These are phyloP conservation scores for Kondoa subrosea DNA, from an alignment of 768 basidiomycete genomes.

Conservation along the genomic window DNA sequence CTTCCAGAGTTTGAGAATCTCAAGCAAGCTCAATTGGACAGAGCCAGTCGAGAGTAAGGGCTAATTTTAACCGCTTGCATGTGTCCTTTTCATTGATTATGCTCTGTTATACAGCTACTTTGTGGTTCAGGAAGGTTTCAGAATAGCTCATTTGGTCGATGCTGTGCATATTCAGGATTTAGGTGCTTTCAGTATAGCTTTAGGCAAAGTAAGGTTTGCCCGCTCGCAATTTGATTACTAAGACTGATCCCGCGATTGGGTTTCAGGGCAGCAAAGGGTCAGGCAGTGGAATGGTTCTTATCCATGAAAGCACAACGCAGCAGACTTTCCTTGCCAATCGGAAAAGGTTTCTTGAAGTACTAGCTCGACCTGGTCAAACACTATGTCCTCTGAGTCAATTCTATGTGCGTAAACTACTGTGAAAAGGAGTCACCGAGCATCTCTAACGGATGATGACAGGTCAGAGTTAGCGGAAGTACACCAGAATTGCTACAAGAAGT, in stretches of 20 bases:
- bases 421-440: too few species aligned
- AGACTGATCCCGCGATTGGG: neutral
- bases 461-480: neutral
- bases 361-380: too few species aligned
- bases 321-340: neutral
- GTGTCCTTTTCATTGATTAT: too few species aligned
- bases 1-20: neutral
- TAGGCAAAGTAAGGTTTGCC: neutral
- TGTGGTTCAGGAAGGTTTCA: neutral
- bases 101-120: neutral
- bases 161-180: neutral
- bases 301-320: neutral
- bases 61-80: too few species aligned
- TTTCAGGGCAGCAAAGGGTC: neutral
- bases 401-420: too few species aligned
- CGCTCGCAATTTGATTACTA: neutral
- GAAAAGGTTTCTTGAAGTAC: neutral
- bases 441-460: too few species aligned
- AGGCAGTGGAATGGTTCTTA: neutral
- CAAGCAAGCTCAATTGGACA: neutral
- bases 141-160: neutral
- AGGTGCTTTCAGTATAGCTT: neutral
- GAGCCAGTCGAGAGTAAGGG: neutral
- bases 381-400: too few species aligned
- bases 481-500: neutral